Conservation (phyloP, 2,329 filamentous ascomycete species). For the Hypomyces rosellus region DNA sequence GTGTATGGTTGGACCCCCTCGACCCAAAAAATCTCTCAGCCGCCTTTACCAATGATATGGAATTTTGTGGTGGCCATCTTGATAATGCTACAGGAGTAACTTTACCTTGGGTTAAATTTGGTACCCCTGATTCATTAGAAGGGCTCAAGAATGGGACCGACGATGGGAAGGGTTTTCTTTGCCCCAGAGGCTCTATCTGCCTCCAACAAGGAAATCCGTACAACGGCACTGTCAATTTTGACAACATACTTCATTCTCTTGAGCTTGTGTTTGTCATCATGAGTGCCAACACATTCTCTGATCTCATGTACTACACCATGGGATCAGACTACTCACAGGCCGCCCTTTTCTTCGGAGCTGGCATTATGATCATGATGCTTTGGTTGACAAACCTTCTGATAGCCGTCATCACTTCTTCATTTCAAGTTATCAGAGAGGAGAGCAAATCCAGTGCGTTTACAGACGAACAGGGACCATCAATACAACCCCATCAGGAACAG, state of each 20-base stretch:
- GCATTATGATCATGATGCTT: conserved; percentile 85
- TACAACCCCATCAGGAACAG: conserved; percentile 32
- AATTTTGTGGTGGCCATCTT: conserved; percentile 84
- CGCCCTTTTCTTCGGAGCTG: conserved; percentile 67
- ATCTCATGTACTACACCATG: conserved; percentile 89
- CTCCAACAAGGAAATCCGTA: conserved; percentile 73
- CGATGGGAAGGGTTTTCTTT: conserved; percentile 76
- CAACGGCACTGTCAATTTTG: conserved; percentile 84
- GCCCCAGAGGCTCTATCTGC: conserved; percentile 76
- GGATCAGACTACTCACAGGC: conserved; percentile 86
- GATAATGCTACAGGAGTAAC: conserved; percentile 49
- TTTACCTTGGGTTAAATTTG: conserved; percentile 60
- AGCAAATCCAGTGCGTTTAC: conserved; percentile 92
- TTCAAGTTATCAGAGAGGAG: conserved; percentile 96
- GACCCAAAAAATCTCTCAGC: conserved; percentile 48
- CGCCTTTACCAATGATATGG: conserved; percentile 57
- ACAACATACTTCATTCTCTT: conserved; percentile 86
- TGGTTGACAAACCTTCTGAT: conserved; percentile 95
- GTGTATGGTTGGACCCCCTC: conserved; percentile 66
- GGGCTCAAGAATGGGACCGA: conserved; percentile 45
- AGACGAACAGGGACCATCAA: conserved; percentile 52
- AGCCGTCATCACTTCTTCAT: conserved; percentile 96
- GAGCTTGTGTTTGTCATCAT: conserved; percentile 97
- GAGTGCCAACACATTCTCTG: conserved; percentile 94
- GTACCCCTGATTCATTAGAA: conserved; percentile 28